Conservation (phyloP, 177 flowering plant species). For the Vitis hybrid region DNA sequence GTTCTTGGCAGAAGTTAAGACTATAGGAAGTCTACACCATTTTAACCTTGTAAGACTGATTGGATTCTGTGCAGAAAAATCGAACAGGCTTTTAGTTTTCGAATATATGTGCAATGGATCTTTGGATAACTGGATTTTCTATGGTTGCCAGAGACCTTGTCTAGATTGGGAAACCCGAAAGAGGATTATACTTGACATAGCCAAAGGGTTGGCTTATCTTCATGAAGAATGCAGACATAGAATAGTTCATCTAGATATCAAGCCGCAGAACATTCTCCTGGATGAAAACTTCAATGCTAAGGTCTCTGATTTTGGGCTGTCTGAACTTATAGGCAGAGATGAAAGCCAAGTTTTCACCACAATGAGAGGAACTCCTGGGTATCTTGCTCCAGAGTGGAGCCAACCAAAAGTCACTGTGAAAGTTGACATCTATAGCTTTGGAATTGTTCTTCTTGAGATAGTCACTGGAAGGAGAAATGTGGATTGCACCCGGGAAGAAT, state of each 20-base stretch:
- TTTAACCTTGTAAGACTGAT: too few relatives aligned
- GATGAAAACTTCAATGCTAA: too few relatives aligned
- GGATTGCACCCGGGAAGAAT: conserved; percentile 23
- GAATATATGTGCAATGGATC: too few relatives aligned
- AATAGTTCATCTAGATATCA: conserved; percentile 32
- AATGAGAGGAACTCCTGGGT: conserved; percentile 20
- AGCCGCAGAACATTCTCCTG: conserved; percentile 24
- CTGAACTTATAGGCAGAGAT: conserved; percentile 2
- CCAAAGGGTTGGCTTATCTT: conserved; percentile 25
- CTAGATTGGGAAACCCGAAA: too few relatives aligned
- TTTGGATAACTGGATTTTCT: too few relatives aligned
- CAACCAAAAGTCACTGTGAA: conserved; percentile 19
- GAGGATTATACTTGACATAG: too few relatives aligned
- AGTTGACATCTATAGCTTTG: conserved; percentile 37
- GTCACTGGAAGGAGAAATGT: conserved; percentile 30
- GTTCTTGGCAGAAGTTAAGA: too few relatives aligned
- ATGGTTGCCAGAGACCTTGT: too few relatives aligned
- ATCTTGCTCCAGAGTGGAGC: conserved; percentile 17
- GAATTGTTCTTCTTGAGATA: conserved; percentile 23
- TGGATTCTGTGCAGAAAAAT: too few relatives aligned
- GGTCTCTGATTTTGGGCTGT: too few relatives aligned
- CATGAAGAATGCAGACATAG: conserved; percentile 37
- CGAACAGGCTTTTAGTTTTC: too few relatives aligned
- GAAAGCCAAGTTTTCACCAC: conserved; percentile 10
- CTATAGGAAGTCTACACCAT: too few relatives aligned